A percentile compares a stretch with the other conserved stretches of the same genome.
phyloP scores from a whole-genome alignment of 208 protist genomes.

The Acanthamoeba lenticulata region DNA sequence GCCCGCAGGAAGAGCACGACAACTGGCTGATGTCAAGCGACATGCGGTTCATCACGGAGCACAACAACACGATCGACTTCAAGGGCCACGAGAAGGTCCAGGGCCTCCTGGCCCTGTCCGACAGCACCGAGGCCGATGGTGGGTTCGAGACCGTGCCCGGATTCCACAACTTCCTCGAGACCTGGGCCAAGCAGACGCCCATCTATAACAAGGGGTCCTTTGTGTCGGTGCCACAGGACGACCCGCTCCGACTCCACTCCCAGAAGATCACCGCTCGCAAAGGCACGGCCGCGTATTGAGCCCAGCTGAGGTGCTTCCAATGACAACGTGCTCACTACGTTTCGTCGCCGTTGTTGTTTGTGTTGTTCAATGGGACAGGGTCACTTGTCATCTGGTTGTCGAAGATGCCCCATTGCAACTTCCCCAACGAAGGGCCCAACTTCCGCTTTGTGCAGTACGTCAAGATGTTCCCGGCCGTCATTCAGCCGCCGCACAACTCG shows the following conservation, averaged over 20 bases:
- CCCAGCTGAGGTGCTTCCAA: no score
- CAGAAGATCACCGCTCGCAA: conserved; percentile 55
- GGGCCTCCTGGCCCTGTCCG: not conserved
- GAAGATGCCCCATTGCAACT: conserved; percentile 60
- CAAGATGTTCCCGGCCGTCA: conserved; percentile 57
- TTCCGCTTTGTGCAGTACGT: conserved; percentile 60
- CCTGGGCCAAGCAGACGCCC: conserved; percentile 31
- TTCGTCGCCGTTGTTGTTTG: not conserved
- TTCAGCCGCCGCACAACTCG: not conserved
- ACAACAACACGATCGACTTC: conserved; percentile 12
- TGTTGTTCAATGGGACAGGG: not conserved
- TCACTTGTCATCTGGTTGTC: conserved; percentile 61
- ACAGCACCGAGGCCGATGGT: conserved; percentile 52
- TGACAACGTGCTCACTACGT: no score
- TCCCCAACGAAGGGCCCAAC: conserved; percentile 8
- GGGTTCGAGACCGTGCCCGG: conserved; percentile 57
- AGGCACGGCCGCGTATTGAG: not conserved
- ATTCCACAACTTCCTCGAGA: conserved; percentile 31
- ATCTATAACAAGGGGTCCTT: conserved; percentile 1
- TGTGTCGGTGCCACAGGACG: not conserved
- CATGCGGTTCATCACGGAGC: conserved; percentile 45
- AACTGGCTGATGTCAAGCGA: not conserved
- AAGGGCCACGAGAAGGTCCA: conserved; percentile 54
- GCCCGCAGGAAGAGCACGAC: not conserved
- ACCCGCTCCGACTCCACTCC: not conserved